Base-by-base conservation (phyloP, 257 asterid species). In the Anisodus acutangulus region DNA sequence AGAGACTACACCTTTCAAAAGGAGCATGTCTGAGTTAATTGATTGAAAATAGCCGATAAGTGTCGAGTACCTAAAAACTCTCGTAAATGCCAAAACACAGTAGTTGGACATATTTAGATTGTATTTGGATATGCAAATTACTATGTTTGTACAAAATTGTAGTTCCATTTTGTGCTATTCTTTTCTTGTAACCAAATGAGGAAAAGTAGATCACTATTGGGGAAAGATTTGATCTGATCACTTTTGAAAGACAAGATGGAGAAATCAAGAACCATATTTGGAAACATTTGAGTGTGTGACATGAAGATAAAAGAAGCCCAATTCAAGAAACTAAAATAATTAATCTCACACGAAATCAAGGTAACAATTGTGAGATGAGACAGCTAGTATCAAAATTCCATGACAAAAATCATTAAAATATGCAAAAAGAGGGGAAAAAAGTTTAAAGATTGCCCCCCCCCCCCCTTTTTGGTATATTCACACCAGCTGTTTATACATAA, bases 241-340 rank as follows among this genome's bases (percentile, higher is more conserved):
- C 91, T 92, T 90, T 90, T 71, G 87, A 83, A 88, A 47, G 91
- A 88, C 93, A 92, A 87, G 93, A 91, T 88, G 79, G 87, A 89
- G 88, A 89, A 84, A 82, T 84, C 49, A 62, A 89, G 43, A 87
- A 83, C 90, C 89, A 84, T 84, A 88, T 93, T 90, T 91, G 79
- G 92, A 85, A 94, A 88, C 67, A 78, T 60, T 78, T 79, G 83
- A 62, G 71, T 22, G 59, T 67, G 45, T 71, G 83, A 80, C 43
- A 79, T 79, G 80, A 88, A 86, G 91, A 84, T 72, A 66, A 82
- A 11, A 43, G 67, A 49, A 79, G 71, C 86, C 86, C 90, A 87
- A 87, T 83, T 86, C 87, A 89, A 87, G 88, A 88, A 86, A 87
- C 88, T 80, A 16, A 69, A 9, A 37, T 9, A 35, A 17, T 37